Percentiles rank a stretch among this genome's conserved stretches.
Evolutionary conservation across 1,284 basidiomycete genomes (phyloP).

Genomic region (Rhodofomes roseus): DNA sequence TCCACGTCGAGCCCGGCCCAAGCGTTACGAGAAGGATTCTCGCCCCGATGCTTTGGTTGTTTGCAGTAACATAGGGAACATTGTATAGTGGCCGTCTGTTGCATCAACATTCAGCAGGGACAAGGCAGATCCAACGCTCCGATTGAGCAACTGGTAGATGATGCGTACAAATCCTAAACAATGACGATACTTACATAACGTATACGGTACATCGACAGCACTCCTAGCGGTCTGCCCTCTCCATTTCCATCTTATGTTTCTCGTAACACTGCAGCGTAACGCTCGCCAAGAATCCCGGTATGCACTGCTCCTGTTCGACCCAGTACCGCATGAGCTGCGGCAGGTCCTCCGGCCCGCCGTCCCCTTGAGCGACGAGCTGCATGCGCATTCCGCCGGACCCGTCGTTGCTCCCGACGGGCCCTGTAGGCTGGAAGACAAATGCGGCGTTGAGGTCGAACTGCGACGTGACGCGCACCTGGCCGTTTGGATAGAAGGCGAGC

Average conservation of each 20-base stretch:
- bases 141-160: too few species aligned
- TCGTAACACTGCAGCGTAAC: slow-evolving; percentile 75
- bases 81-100: too few species aligned
- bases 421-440: slow-evolving; percentile 66
- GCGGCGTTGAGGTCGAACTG: slow-evolving; percentile 69
- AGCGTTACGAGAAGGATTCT: too few species aligned
- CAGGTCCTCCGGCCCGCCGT: slow-evolving; percentile 65
- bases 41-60: too few species aligned
- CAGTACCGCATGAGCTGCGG: slow-evolving; percentile 67
- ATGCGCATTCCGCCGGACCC: slow-evolving; percentile 45
- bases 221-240: slow-evolving; percentile 1
- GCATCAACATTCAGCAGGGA: too few species aligned
- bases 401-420: slow-evolving; percentile 9
- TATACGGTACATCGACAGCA: neutral
- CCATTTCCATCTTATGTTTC: slow-evolving; percentile 21
- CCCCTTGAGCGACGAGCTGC: slow-evolving; percentile 68
- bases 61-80: too few species aligned
- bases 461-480: slow-evolving; percentile 80
- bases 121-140: too few species aligned
- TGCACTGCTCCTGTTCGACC: slow-evolving; percentile 69
- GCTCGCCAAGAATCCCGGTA: slow-evolving; percentile 73
- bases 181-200: too few species aligned
- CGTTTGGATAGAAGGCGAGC: slow-evolving; percentile 80
- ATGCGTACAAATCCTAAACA: too few species aligned
- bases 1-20: too few species aligned